Evolutionary conservation across 169 alveolate genomes (phyloP).

Genomic region (Cardiosporidium cionae): DNA sequence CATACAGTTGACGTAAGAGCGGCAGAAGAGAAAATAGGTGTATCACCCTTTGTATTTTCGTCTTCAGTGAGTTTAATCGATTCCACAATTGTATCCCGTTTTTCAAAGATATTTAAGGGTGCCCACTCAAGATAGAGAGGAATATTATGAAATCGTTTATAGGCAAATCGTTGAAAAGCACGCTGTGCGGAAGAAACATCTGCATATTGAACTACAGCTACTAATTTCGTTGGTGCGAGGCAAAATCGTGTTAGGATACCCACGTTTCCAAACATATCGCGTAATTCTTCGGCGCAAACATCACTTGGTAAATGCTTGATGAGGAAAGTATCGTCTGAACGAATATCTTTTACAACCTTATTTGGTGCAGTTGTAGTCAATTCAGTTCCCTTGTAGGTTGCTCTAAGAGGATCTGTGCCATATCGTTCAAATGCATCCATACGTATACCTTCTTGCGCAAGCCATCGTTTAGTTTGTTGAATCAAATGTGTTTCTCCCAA

Average conservation of each 20-base stretch:
- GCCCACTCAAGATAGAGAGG: slow-evolving; percentile 88
- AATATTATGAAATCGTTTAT: slow-evolving; percentile 59
- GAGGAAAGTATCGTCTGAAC: slow-evolving; percentile 42
- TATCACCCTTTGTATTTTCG: too few species aligned
- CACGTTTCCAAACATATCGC: slow-evolving; percentile 60
- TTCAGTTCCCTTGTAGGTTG: not conserved
- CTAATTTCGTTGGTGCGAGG: slow-evolving; percentile 75
- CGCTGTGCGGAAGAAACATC: slow-evolving; percentile 60
- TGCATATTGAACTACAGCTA: slow-evolving; percentile 77
- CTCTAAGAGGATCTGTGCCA: slow-evolving; percentile 35
- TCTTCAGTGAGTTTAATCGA: too few species aligned
- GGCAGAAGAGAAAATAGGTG: too few species aligned
- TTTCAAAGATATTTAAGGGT: too few species aligned
- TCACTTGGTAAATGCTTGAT: slow-evolving; percentile 48
- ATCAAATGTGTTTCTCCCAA: slow-evolving; percentile 84
- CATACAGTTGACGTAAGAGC: too few species aligned
- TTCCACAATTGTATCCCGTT: slow-evolving; percentile 43
- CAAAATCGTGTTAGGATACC: slow-evolving; percentile 67
- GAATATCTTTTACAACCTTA: too few species aligned
- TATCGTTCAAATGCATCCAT: slow-evolving; percentile 64
- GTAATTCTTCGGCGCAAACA: slow-evolving; percentile 35
- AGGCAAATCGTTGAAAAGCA: slow-evolving; percentile 77
- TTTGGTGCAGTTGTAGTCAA: too few species aligned
- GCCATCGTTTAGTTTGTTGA: slow-evolving; percentile 86
- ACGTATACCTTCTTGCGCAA: slow-evolving; percentile 78